Evolutionary conservation across 2,329 filamentous ascomycete species (phyloP).

Genomic region (Podosphaera leucotricha): DNA sequence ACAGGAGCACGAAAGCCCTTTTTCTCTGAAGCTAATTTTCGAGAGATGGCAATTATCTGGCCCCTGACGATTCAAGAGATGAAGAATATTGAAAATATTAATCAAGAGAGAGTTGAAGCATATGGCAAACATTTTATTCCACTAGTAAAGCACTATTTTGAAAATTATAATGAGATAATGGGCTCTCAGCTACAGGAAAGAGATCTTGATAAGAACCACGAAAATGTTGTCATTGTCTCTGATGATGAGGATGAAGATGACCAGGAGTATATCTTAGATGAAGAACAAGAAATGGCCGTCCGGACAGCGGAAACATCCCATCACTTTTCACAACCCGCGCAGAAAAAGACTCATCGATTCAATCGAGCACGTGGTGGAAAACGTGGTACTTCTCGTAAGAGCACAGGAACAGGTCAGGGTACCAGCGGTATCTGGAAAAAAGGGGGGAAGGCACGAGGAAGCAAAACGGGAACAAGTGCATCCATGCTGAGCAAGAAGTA

Average conservation of each 20-base stretch:
- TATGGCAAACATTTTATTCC: constrained; percentile 38
- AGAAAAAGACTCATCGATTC: not conserved
- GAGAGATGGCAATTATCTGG: constrained; percentile 50
- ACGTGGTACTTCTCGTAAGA: constrained; percentile 1
- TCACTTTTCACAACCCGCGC: constrained; percentile 2
- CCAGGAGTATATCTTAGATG: constrained; percentile 1
- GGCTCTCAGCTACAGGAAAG: constrained; percentile 4
- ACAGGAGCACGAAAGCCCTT: constrained; percentile 31
- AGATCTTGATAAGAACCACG: constrained; percentile 14
- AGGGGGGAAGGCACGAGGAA: constrained; percentile 1
- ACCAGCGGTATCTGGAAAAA: constrained; percentile 8
- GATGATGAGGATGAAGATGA: constrained; percentile 3
- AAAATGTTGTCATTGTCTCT: constrained; percentile 27
- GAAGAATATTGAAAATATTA: constrained; percentile 37
- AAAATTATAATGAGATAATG: constrained; percentile 27
- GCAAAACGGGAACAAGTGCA: constrained; percentile 1
- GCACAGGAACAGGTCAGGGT: constrained; percentile 4
- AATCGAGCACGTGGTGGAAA: constrained; percentile 2
- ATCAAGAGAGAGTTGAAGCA: constrained; percentile 33
- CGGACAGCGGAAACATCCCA: constrained; percentile 2
- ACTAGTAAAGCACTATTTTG: constrained; percentile 27
- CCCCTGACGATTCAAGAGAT: constrained; percentile 38
- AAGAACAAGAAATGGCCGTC: constrained; percentile 2
- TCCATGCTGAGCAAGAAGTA: not conserved
- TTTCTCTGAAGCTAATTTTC: constrained; percentile 46